Evolutionary conservation across 2,329 filamentous ascomycete species (phyloP).

Genomic region (Zasmidium citrigriseum): DNA sequence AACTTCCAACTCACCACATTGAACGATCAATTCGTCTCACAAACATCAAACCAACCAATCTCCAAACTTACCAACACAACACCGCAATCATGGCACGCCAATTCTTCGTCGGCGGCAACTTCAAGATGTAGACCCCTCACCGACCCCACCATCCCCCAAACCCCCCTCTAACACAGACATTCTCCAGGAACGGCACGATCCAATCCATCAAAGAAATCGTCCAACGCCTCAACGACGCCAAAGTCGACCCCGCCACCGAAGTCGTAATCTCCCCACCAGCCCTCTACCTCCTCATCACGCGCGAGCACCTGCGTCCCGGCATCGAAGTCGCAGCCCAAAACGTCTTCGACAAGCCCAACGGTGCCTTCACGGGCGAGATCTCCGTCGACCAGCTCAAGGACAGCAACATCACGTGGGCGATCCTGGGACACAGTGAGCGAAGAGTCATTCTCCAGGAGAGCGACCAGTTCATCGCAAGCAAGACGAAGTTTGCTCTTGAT

Average conservation of each 20-base stretch:
- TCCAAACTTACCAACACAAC: background rate
- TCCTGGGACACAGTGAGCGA: slow-evolving; percentile 94
- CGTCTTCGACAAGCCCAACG: slow-evolving; percentile 85
- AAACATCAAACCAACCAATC: background rate
- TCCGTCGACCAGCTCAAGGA: slow-evolving; percentile 89
- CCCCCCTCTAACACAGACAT: slow-evolving; percentile 4
- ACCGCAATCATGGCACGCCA: slow-evolving; percentile 42
- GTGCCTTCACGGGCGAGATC: slow-evolving; percentile 96
- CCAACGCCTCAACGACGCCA: slow-evolving; percentile 81
- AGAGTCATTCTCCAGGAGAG: slow-evolving; percentile 85
- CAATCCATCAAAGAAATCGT: slow-evolving; percentile 92
- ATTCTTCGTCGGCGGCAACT: slow-evolving; percentile 65
- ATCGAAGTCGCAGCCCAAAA: slow-evolving; percentile 94
- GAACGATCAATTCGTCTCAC: background rate
- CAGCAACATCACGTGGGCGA: slow-evolving; percentile 81
- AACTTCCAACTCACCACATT: background rate
- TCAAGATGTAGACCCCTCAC: slow-evolving; percentile 79
- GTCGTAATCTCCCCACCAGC: slow-evolving; percentile 90
- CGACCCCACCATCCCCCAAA: slow-evolving; percentile 19
- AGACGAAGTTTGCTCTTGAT: slow-evolving; percentile 91
- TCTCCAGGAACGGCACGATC: slow-evolving; percentile 82
- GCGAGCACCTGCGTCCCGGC: slow-evolving; percentile 71
- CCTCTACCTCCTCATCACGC: slow-evolving; percentile 86
- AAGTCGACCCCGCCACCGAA: slow-evolving; percentile 79
- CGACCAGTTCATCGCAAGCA: slow-evolving; percentile 80